Percentiles rank a stretch among this genome's conserved stretches.
Evolutionary conservation across 352 stramenopile species (phyloP).

Genomic region (Halophytophthora batemanensis): DNA sequence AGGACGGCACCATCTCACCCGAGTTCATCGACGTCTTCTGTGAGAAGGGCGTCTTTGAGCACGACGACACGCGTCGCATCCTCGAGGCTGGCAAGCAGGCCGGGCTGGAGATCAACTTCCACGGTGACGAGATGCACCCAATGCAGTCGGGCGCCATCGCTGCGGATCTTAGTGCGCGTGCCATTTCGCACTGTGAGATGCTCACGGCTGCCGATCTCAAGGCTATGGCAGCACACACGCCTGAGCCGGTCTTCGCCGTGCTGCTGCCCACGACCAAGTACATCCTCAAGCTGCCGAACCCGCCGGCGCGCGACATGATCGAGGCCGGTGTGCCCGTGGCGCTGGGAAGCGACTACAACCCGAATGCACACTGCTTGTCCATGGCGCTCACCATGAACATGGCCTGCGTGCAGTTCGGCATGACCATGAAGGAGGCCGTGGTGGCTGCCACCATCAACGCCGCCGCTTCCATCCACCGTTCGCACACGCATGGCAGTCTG

Average conservation of each 20-base stretch:
- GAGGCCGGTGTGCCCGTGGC: slow-evolving; percentile 58
- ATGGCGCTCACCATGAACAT: slow-evolving; percentile 89
- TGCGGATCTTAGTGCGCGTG: slow-evolving; percentile 50
- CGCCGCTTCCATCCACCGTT: slow-evolving; percentile 74
- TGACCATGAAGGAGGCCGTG: slow-evolving; percentile 87
- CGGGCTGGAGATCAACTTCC: slow-evolving; percentile 82
- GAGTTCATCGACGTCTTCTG: slow-evolving; percentile 88
- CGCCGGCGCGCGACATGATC: slow-evolving; percentile 73
- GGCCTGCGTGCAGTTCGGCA: slow-evolving; percentile 75
- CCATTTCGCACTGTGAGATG: slow-evolving; percentile 80
- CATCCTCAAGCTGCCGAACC: slow-evolving; percentile 75
- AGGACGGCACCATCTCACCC: slow-evolving; percentile 66
- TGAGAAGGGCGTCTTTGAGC: slow-evolving; percentile 84
- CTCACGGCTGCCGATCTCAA: slow-evolving; percentile 57
- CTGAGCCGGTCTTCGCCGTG: slow-evolving; percentile 61
- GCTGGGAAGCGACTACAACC: slow-evolving; percentile 83
- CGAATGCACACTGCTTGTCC: slow-evolving; percentile 83
- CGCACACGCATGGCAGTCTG: slow-evolving; percentile 68
- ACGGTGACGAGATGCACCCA: slow-evolving; percentile 75
- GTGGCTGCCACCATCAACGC: slow-evolving; percentile 81
- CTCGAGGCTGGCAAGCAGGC: slow-evolving; percentile 56
- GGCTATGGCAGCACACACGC: slow-evolving; percentile 57
- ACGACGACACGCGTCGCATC: slow-evolving; percentile 72
- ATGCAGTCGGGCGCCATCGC: slow-evolving; percentile 71
- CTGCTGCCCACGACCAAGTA: slow-evolving; percentile 84